Base-by-base conservation (phyloP, 257 asterid genomes). In the Paulownia fortunei region DNA sequence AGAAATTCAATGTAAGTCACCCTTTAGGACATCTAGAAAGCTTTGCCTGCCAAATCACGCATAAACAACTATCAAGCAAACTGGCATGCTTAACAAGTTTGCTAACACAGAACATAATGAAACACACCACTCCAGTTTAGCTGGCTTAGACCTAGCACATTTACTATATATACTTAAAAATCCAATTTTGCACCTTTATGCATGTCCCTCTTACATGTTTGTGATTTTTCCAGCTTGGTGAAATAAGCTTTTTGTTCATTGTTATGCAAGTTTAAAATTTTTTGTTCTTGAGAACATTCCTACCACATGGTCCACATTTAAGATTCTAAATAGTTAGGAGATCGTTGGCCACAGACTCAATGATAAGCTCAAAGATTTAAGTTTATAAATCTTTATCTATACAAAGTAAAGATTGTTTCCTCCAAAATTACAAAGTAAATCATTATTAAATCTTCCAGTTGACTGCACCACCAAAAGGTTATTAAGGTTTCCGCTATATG, bases 311-410 rank as follows among this genome's bases (percentile, higher is more conserved):
- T 73, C 18, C 27, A 12, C 24, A 39, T 36, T 54, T 27, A 39
- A 69, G 56, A 64, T 34, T 30, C 44, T 5, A 6, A 61, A 8
- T 60, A 42, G 15, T 49, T 9, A 4, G 1, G 23, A 70, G 44
- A 78, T 61, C 44, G 41, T 56, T 13, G 77, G 51, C 13, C 6
- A 64, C 42, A 63, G 34, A 44, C 7, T 11, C 66, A 59, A 62
- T 26, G 27, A 66, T 67, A 21, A 63, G 49, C 63, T 73, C 30
- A 27, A 71, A 55, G 21, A 70, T 60, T 60, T 36, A 26, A 32
- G 37, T 6, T 39, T n/a, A n/a, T n/a, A n/a, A n/a, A n/a, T n/a
- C n/a, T 27, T 32, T 41, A 37, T 67, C 21, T 9, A 6, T 5
- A 67, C 52, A n/a, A 18, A 37, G 9, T 59, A 41, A 69, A 34